These are phyloP conservation scores for Dendrobium nobile DNA, from an alignment of 106 monocot species.

Conservation along the genomic window DNA sequence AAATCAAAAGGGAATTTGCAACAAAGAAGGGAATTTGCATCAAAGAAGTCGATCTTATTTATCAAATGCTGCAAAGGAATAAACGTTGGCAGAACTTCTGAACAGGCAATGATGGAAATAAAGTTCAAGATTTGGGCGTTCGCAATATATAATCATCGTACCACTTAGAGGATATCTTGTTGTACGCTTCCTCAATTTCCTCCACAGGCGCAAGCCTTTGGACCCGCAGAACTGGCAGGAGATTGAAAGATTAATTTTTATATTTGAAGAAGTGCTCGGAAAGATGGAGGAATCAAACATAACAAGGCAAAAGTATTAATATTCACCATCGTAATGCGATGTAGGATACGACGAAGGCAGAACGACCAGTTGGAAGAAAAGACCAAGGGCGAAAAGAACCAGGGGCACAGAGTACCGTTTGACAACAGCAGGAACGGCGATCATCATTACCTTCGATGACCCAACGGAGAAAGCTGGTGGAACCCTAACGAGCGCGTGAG, in stretches of 20 bases:
- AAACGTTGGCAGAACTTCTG: neutral
- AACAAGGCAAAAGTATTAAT: neutral
- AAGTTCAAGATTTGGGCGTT: neutral
- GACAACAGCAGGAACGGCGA: conserved; percentile 7
- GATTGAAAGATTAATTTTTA: neutral
- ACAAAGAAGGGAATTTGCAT: neutral
- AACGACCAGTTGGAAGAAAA: conserved; percentile 86
- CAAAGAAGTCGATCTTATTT: neutral
- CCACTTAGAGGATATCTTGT: conserved; percentile 31
- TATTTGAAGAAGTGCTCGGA: neutral
- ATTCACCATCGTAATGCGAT: conserved; percentile 72
- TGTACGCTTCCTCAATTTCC: conserved; percentile 35
- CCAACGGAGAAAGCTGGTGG: neutral
- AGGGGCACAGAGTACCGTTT: conserved; percentile 47
- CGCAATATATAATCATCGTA: conserved; percentile 4
- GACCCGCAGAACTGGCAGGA: conserved; percentile 29
- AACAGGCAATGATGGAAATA: neutral
- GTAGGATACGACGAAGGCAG: conserved; percentile 67
- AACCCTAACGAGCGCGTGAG: neutral
- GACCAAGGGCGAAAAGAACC: conserved; percentile 43
- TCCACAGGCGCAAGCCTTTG: conserved; percentile 35
- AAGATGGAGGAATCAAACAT: neutral
- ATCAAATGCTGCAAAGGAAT: neutral
- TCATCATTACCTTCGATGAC: conserved; percentile 6
- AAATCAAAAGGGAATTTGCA: neutral